A percentile compares a stretch with the other conserved stretches of the same genome.
These are phyloP conservation scores for Eragrostis curvula DNA, from an alignment of 176 grass and related monocot genomes.

Conservation along the genomic window DNA sequence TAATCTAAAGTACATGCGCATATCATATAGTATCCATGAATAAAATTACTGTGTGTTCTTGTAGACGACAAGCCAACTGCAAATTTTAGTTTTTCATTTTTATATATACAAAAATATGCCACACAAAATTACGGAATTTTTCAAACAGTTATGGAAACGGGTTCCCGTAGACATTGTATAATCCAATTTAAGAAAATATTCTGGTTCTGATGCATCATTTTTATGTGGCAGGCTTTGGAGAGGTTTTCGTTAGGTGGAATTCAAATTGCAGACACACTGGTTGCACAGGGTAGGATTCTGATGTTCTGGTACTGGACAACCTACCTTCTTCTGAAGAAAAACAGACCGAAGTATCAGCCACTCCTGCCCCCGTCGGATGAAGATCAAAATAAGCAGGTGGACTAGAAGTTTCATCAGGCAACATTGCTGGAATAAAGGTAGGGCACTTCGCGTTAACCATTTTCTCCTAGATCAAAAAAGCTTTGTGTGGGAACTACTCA, in stretches of 20 bases:
- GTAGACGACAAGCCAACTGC: neutral
- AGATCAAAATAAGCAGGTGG: slow-evolving; percentile 42
- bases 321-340: slow-evolving; percentile 90
- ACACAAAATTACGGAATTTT: neutral
- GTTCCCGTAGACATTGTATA: neutral
- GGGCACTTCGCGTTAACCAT: neutral
- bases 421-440: slow-evolving; percentile 10
- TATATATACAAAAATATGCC: neutral
- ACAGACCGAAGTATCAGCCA: slow-evolving; percentile 85
- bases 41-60: neutral
- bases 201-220: neutral
- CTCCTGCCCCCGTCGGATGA: slow-evolving; percentile 54
- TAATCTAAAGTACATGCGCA: slow-evolving; percentile 1
- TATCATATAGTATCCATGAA: neutral
- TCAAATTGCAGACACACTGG: slow-evolving; percentile 59
- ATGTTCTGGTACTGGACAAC: slow-evolving; percentile 95
- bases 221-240: slow-evolving; percentile 65
- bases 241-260: slow-evolving; percentile 84
- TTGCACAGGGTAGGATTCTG: slow-evolving; percentile 84
- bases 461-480: no score
- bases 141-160: neutral
- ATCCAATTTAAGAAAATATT: neutral
- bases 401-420: neutral
- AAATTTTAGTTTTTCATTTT: neutral
- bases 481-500: neutral